Conservation (phyloP, 768 basidiomycete species). For the Leccinellum rugosiceps region DNA sequence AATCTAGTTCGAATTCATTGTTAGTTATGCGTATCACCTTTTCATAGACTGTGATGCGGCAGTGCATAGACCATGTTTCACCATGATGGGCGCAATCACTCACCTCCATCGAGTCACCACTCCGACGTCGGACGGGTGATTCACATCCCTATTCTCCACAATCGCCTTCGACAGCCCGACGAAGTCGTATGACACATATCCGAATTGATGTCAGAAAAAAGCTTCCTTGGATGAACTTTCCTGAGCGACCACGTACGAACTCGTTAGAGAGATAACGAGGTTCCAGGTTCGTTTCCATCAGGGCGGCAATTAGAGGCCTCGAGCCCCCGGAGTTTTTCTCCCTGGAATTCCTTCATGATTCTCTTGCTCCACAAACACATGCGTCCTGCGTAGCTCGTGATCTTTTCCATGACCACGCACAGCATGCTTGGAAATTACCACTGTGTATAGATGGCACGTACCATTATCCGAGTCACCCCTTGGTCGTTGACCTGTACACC, state of each 20-base stretch:
- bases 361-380: background rate
- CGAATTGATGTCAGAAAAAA: background rate
- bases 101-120: background rate
- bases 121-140: background rate
- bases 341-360: conserved; percentile 1
- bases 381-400: background rate
- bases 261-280: background rate
- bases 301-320: background rate
- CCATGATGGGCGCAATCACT: background rate
- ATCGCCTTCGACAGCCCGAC: background rate
- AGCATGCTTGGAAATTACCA: background rate
- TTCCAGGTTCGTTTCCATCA: background rate
- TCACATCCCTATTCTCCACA: background rate
- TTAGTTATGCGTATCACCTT: background rate
- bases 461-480: background rate
- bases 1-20: background rate
- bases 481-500: background rate
- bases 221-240: background rate
- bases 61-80: background rate
- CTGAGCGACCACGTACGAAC: background rate
- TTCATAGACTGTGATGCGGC: background rate
- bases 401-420: background rate
- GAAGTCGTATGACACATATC: background rate
- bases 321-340: background rate
- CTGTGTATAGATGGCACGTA: background rate